These are phyloP conservation scores for Dendrobium officinale DNA, from an alignment of 106 monocot genomes.

Conservation along the genomic window DNA sequence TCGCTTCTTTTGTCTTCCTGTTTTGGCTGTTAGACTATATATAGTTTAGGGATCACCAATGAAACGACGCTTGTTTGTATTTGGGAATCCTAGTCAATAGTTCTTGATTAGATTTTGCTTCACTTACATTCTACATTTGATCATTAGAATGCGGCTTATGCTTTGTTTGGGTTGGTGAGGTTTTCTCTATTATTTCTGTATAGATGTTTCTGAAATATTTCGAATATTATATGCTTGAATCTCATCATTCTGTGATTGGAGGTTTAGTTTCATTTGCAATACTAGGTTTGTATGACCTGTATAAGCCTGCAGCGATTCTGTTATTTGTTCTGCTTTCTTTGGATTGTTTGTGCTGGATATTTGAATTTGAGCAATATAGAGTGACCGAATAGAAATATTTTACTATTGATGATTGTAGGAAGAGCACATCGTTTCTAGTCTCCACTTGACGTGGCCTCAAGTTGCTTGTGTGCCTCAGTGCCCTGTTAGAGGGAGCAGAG, in stretches of 20 bases:
- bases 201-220: background rate
- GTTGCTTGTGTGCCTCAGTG: constrained; percentile 48
- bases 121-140: background rate
- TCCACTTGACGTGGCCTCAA: constrained; percentile 63
- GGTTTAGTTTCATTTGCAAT: background rate
- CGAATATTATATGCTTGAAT: background rate
- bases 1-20: background rate
- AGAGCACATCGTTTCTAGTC: constrained; percentile 50
- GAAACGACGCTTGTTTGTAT: background rate
- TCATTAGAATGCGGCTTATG: background rate
- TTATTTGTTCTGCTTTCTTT: background rate
- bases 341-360: background rate
- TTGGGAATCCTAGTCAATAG: background rate
- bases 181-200: background rate
- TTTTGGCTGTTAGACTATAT: too few relatives aligned
- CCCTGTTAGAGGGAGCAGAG: constrained; percentile 57
- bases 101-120: background rate
- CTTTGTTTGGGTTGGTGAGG: background rate
- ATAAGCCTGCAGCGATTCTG: background rate
- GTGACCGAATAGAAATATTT: background rate
- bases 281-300: background rate
- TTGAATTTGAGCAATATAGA: too few relatives aligned
- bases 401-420: constrained; percentile 27
- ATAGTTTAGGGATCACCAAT: background rate
- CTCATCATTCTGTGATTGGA: background rate